Conservation (phyloP, 495 filamentous ascomycete genomes). For the Apiosordaria backusii region DNA sequence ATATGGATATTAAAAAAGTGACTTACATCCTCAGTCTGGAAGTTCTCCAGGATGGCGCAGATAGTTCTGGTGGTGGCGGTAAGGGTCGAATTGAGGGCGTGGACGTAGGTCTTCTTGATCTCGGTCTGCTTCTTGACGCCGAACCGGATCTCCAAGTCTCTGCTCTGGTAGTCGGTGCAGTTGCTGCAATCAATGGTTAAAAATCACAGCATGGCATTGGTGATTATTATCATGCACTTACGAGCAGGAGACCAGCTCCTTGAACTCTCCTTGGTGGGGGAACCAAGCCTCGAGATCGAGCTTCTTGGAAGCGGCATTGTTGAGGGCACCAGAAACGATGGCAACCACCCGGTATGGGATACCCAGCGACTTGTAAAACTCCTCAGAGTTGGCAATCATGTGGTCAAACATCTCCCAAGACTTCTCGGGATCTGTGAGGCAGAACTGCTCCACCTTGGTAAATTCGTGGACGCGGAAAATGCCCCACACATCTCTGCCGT, state of each 20-base stretch:
- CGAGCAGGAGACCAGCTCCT: slow-evolving; percentile 91
- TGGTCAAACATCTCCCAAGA: slow-evolving; percentile 90
- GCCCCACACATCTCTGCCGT: slow-evolving; percentile 96
- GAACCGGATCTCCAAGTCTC: slow-evolving; percentile 71
- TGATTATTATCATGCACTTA: slow-evolving; percentile 6
- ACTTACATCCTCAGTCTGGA: slow-evolving; percentile 79
- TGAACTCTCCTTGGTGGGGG: slow-evolving; percentile 80
- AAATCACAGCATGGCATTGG: not conserved
- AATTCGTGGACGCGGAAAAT: slow-evolving; percentile 98
- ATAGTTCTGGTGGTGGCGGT: slow-evolving; percentile 91
- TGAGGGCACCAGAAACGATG: slow-evolving; percentile 92
- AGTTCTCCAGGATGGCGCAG: slow-evolving; percentile 95
- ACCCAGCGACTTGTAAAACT: slow-evolving; percentile 86
- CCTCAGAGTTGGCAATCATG: slow-evolving; percentile 88
- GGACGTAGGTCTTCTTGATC: slow-evolving; percentile 83
- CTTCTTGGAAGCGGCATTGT: slow-evolving; percentile 74
- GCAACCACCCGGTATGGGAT: slow-evolving; percentile 87
- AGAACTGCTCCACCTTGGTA: slow-evolving; percentile 95
- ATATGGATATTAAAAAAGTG: not conserved
- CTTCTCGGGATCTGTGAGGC: slow-evolving; percentile 89
- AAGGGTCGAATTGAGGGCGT: slow-evolving; percentile 87
- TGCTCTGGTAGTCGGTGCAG: slow-evolving; percentile 91
- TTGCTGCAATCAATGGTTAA: slow-evolving; percentile 43
- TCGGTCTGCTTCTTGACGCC: slow-evolving; percentile 45
- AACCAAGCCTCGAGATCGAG: slow-evolving; percentile 98